Conservation (phyloP, 352 stramenopile genomes). For the Chloridella minuta region DNA sequence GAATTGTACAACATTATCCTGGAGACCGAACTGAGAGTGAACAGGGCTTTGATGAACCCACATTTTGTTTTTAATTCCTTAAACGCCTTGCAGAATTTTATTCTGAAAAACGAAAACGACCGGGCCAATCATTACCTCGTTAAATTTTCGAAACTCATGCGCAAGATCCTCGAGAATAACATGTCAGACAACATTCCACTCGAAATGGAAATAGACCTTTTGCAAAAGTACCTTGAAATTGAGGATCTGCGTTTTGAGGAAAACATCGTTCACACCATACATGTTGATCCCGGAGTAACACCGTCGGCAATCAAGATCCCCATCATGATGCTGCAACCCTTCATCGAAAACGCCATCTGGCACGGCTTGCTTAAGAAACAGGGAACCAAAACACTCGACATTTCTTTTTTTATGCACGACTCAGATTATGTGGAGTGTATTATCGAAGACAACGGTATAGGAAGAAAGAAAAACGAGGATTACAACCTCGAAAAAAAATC, state of each 20-base stretch:
- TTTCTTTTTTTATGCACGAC: neutral
- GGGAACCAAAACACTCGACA: neutral
- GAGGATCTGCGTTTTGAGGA: neutral
- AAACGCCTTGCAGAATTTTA: neutral
- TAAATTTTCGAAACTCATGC: neutral
- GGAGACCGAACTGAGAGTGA: neutral
- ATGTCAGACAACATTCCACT: neutral
- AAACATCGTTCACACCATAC: neutral
- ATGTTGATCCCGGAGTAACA: neutral
- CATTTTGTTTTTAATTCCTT: slow-evolving; percentile 6
- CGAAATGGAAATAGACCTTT: neutral
- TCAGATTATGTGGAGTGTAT: neutral
- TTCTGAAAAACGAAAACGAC: neutral
- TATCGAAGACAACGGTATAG: neutral
- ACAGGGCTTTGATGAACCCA: neutral
- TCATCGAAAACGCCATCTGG: neutral
- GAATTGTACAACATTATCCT: neutral
- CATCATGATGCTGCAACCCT: neutral
- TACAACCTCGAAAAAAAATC: neutral
- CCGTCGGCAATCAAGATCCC: neutral
- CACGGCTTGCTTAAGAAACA: neutral
- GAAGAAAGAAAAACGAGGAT: neutral
- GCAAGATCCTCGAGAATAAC: neutral
- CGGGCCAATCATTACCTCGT: neutral
- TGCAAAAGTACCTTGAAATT: neutral